These are phyloP conservation scores for Penicillium crystallinum DNA, from an alignment of 495 filamentous ascomycete species.

Conservation along the genomic window DNA sequence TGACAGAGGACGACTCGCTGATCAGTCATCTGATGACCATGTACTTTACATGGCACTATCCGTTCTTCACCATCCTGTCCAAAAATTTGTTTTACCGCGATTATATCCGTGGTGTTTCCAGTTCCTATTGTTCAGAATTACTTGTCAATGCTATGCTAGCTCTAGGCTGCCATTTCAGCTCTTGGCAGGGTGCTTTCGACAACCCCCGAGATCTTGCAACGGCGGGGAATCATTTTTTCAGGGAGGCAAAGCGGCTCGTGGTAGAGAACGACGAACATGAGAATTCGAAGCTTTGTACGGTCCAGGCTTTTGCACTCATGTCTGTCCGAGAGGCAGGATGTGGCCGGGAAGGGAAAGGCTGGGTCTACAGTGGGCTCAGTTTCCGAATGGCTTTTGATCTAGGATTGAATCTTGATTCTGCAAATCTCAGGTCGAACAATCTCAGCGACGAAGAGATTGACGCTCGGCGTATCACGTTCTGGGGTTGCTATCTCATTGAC, in stretches of 20 bases:
- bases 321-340: conserved; percentile 95
- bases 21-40: conserved; percentile 87
- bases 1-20: conserved; percentile 72
- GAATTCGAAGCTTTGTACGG: conserved; percentile 83
- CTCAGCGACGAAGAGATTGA: conserved; percentile 82
- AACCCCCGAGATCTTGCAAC: conserved; percentile 70
- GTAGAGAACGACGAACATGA: conserved; percentile 91
- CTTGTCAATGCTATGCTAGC: conserved; percentile 96
- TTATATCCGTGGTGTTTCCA: conserved; percentile 61
- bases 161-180: conserved; percentile 94
- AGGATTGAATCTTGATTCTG: conserved; percentile 83
- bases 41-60: conserved; percentile 99
- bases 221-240: conserved; percentile 95
- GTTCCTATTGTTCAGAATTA: conserved; percentile 77
- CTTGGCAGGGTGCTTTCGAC: conserved; percentile 61
- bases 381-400: conserved; percentile 98
- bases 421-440: conserved; percentile 52
- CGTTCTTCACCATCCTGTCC: conserved; percentile 92
- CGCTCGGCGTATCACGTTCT: conserved; percentile 86
- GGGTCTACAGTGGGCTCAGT: conserved; percentile 97
- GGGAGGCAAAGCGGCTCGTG: conserved; percentile 86
- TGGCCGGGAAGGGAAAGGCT: conserved; percentile 89
- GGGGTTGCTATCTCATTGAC: conserved; percentile 98
- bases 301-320: conserved; percentile 93
- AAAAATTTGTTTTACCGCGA: conserved; percentile 84